Conservation (phyloP, 2,329 filamentous ascomycete species). For the Cyphellophora attinorum region DNA sequence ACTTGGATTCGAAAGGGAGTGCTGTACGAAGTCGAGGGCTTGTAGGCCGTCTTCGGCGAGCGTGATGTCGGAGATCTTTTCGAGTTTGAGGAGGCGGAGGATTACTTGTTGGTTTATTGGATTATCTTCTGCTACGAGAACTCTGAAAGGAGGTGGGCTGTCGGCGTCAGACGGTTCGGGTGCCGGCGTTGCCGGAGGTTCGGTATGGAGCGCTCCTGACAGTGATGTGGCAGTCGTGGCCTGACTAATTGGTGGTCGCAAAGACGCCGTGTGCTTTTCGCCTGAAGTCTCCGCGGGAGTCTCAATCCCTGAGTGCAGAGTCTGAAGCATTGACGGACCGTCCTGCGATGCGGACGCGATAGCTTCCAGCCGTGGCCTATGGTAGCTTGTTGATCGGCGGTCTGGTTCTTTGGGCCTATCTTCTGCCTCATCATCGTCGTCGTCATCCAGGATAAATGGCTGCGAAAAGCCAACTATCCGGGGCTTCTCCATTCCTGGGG, state of each 20-base stretch:
- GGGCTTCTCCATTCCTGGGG: conserved; percentile 31
- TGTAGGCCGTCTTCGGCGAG: conserved; percentile 79
- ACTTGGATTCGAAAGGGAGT: conserved; percentile 52
- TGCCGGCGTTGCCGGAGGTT: not conserved
- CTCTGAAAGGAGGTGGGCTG: conserved; percentile 53
- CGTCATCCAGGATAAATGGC: conserved; percentile 39
- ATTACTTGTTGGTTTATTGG: conserved; percentile 53
- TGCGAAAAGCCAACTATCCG: conserved; percentile 72
- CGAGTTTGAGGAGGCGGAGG: conserved; percentile 47
- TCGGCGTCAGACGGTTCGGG: conserved; percentile 51
- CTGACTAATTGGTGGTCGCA: too few species aligned
- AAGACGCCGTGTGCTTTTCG: not conserved
- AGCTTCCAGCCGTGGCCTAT: not conserved
- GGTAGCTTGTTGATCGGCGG: not conserved
- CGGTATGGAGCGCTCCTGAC: not conserved
- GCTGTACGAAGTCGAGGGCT: conserved; percentile 74
- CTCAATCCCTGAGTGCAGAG: not conserved
- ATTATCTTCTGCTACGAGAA: conserved; percentile 76
- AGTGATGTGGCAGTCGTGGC: not conserved
- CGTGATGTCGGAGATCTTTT: conserved; percentile 58
- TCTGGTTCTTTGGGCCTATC: not conserved
- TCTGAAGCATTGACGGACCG: not conserved
- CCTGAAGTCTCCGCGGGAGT: not conserved
- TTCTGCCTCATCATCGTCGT: not conserved
- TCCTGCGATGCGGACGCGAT: not conserved